A percentile compares a stretch with the other conserved stretches of the same genome.
Evolutionary conservation across 345 rosid genomes (phyloP).

Genomic region (sweet orange (Citrus sinensis)): DVS_A1.0 CM039162.1:26046001-26046500

Average conservation of each 20-base stretch:
- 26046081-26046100: not conserved
- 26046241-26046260: constrained; percentile 60
- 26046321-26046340: constrained; percentile 26
- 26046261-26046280: constrained; percentile 41
- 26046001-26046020: not conserved
- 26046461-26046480: constrained; percentile 6
- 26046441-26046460: not conserved
- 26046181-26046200: constrained; percentile 29
- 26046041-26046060: not conserved
- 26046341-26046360: constrained; percentile 38
- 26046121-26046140: constrained; percentile 32
- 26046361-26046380: constrained; percentile 63
- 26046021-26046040: not conserved
- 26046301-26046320: constrained; percentile 35
- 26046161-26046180: constrained; percentile 40
- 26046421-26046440: not conserved
- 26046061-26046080: not conserved
- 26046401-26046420: not conserved
- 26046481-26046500: not conserved
- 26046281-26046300: constrained; percentile 29
- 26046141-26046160: constrained; percentile 39
- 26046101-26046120: not conserved
- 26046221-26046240: constrained; percentile 32
- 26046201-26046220: constrained; percentile 28
- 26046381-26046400: not conserved